Base-by-base conservation (phyloP, 2,329 filamentous ascomycete species). In the Setomelanomma holmii region DNA sequence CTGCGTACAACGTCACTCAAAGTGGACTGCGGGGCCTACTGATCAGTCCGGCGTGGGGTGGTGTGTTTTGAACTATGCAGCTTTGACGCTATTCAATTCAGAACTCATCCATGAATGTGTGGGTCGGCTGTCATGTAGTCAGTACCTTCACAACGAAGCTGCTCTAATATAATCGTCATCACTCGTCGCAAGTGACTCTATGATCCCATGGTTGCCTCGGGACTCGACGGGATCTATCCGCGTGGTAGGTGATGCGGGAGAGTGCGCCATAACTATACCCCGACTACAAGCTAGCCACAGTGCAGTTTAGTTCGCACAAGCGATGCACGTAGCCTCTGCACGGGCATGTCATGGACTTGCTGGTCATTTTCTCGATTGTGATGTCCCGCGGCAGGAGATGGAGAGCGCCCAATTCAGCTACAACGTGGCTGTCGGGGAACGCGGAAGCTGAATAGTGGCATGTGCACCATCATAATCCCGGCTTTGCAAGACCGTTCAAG, bases 341-440 rank as follows among this genome's bases (percentile, higher is more conserved):
- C 16, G 4, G 36, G 10, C 27, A 14, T 19, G 10, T 41, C n/a
- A n/a, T n/a, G n/a, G n/a, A n/a, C 34, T 19, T 19, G 10, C 44
- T 42, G 2, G 43, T 60, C 57, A 20, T 55, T 53, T 58, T 49
- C 43, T 38, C 44, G 40, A 16, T 35, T 35, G 20, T 27, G 27
- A 40, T 30, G 10, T 30, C 14, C 24, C n/a, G 6, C 42, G 30
- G 14, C 22, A 12, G 24, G 20, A 36, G 40, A 47, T 39, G 21
- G 22, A 24, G 5, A 33, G 4, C 12, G 12, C 40, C 40, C 8
- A 35, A 48, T 23, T 45, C 2, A 44, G 53, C 24, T 24, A 47
- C 33, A 39, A 20, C 33, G 51, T 50, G 33, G 48, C 49, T 30
- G 19, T 24, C 49, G 49, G 52, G 52, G 55, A 53, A 45, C 52